Base-by-base conservation (phyloP, 2,329 filamentous ascomycete species). In the Ustilaginoidea virens region DNA sequence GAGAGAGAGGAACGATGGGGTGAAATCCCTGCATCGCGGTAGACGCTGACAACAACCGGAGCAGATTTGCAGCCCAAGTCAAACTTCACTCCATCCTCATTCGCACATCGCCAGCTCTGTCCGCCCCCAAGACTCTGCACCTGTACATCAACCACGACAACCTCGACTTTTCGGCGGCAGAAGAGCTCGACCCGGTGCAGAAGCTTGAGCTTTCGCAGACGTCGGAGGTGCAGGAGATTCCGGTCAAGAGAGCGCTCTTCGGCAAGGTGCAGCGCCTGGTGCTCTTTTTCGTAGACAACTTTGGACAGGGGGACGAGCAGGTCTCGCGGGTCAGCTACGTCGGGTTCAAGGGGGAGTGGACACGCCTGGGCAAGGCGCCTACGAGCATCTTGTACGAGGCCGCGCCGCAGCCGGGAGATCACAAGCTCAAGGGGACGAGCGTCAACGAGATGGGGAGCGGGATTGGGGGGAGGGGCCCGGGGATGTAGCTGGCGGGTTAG, bases 301-400 rank as follows among this genome's bases (percentile, higher is more conserved):
- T 87, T 54, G 69, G 74, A 41, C 68, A 72, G 27, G 82, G 74
- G 0, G 80, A 83, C 10, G 81, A 86, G 47, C 81, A 92, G 31
- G 73, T 78, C 31, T 87, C 81, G 25, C 66, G 74, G 27, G 51
- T 96, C 2, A 74, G 65, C 36, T 98, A 94, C 55, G 38, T 96
- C 32, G 90, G 81, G 1, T 96, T 98, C 61, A 86, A 82, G 56
- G 90, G 90, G 15, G 82, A 93, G 55, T 96, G 83, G 66, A 90
- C 90, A 69, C 74, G 75, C 49, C 55, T 92, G 45, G 90, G 78
- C 14, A 46, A 47, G 36, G 57, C 51, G 48, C 85, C 90, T 1
- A 61, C 79, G 5, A 83, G 79, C 41, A 87, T 96, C 42, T 45
- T 93, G 35, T 98, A 96, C 53, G 90, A 98, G 65, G 80, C 85